These are phyloP conservation scores for Pulveroboletus ravenelii DNA, from an alignment of 768 basidiomycete species.

Conservation along the genomic window DNA sequence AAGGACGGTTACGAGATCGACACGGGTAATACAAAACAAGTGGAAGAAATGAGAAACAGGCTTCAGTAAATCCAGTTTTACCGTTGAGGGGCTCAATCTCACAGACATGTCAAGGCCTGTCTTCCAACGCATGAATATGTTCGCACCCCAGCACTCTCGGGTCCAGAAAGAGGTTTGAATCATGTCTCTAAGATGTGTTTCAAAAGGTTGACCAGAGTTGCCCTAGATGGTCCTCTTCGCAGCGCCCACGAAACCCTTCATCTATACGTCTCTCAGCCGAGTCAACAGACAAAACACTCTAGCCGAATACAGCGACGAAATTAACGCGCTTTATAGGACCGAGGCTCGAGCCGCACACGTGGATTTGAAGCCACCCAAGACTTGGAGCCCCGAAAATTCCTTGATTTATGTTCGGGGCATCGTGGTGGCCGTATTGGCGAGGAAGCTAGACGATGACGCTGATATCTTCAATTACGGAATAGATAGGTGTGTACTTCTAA, in stretches of 20 bases:
- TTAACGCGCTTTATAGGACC: constrained; percentile 10
- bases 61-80: constrained; percentile 8
- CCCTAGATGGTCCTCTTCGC: constrained; percentile 17
- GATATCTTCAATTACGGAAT: constrained; percentile 11
- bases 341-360: constrained; percentile 1
- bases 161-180: constrained; percentile 18
- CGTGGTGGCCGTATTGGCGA: constrained; percentile 10
- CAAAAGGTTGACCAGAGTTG: not conserved
- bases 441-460: constrained; percentile 5
- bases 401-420: constrained; percentile 12
- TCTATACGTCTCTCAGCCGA: not conserved
- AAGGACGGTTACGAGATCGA: constrained; percentile 8
- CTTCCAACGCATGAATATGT: constrained; percentile 19
- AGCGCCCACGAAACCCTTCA: constrained; percentile 8
- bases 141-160: constrained; percentile 19
- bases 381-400: constrained; percentile 15
- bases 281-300: constrained; percentile 14
- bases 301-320: constrained; percentile 8
- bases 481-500: constrained; percentile 5
- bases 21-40: constrained; percentile 2
- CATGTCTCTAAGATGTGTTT: not conserved
- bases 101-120: constrained; percentile 3
- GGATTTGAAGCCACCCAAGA: constrained; percentile 10
- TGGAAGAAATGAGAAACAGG: constrained; percentile 11
- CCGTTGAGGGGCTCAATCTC: not conserved